Conservation (phyloP, 768 basidiomycete species). For the Auricularia cornea region DNA sequence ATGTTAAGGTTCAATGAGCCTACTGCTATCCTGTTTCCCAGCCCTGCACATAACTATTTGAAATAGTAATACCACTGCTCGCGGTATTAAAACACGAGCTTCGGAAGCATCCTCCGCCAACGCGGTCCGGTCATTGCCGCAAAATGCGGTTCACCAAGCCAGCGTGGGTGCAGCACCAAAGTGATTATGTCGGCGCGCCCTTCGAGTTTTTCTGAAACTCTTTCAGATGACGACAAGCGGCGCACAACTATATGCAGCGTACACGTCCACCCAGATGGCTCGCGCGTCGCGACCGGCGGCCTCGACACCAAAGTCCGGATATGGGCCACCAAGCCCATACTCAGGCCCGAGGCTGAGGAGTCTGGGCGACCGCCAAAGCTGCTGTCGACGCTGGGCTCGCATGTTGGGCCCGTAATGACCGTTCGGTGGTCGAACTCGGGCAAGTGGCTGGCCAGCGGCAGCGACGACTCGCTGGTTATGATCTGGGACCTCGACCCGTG, state of each 20-base stretch:
- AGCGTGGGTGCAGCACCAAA: conserved; percentile 78
- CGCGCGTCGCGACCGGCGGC: conserved; percentile 94
- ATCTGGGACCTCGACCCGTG: conserved; percentile 97
- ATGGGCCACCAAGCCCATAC: conserved; percentile 94
- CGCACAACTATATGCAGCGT: conserved; percentile 85
- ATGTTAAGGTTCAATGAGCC: too few relatives aligned
- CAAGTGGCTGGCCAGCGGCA: conserved; percentile 89
- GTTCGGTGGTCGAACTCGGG: conserved; percentile 94
- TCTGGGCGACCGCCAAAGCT: conserved; percentile 74
- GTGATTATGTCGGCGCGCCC: conserved; percentile 22
- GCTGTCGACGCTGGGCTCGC: conserved; percentile 85
- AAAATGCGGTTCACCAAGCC: conserved; percentile 83
- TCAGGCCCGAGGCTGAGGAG: conserved; percentile 60
- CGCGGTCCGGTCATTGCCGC: neutral
- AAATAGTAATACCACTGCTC: too few relatives aligned
- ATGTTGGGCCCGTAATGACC: conserved; percentile 86
- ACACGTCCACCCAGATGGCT: conserved; percentile 92
- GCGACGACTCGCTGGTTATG: conserved; percentile 93
- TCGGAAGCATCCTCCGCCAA: too few relatives aligned
- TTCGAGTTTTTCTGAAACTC: conserved; percentile 24
- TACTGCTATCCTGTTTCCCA: too few relatives aligned
- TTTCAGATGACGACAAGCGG: conserved; percentile 50
- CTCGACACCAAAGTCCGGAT: conserved; percentile 93
- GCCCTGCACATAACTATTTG: too few relatives aligned
- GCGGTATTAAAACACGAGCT: too few relatives aligned